Evolutionary conservation across 1,284 basidiomycete genomes (phyloP), one percentile per base, ranked within the genome.

Genomic region (Irpex lacteus): DNA sequence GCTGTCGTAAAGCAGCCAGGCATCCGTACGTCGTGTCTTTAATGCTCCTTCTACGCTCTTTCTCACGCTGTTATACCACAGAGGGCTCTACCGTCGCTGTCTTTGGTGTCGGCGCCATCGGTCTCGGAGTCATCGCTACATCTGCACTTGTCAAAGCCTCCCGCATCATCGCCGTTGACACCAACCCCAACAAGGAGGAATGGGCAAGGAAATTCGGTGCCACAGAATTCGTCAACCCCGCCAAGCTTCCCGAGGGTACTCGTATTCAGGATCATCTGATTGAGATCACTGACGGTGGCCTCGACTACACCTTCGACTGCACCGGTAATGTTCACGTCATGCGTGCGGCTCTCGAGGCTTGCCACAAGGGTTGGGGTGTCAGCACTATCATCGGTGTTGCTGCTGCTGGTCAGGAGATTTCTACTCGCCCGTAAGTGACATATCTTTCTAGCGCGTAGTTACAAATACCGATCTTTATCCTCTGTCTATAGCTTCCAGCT

Each of bases 321-420:
- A 99, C 97, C 8, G 97, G 97, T 50, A 98, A 98, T 74, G 89
- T 96, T 13, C 80, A 94, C 50, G 97, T 98, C 65, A 99, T 99
- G 97, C 90, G 97, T 68, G 82, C 89, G 61, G 98, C 97, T 38
- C 86, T 99, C 60, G 97, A 99, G 80, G 91, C 94, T 18, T 98
- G 96, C 78, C 98, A 99, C 81, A 99, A 99, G 77, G 96, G 96
- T n/a, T 98, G 96, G 96, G 97, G 98, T 74, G 90, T 98, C 50
- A 95, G 90, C 67, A 98, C 95, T 60, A 78, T 98, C 70, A 98
- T 98, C 68, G 98, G 94, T 69, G 95, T 97, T 50, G 95, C 95
- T 5, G 92, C 95, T 49, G 94, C 98, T n/a, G 98, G 98, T 5
- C 90, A 98, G 74, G 97, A 99, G 79, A 98, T 99, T 72, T 88